Percentiles rank a stretch among this genome's conserved stretches.
Evolutionary conservation across 139 green algal species (phyloP).

Genomic region (Tetraselmis chui): DNA sequence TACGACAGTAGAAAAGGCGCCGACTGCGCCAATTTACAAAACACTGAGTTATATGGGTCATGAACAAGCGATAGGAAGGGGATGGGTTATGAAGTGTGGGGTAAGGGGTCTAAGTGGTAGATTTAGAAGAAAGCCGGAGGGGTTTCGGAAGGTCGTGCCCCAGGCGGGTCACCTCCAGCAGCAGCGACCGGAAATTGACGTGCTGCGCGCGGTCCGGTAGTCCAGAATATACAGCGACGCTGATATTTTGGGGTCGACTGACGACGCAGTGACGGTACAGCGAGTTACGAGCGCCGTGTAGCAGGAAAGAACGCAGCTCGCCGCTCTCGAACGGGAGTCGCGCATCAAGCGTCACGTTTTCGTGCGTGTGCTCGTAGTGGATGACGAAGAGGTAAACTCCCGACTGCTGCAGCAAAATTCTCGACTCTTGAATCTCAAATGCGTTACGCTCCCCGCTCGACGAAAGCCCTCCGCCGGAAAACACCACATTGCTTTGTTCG

Average conservation of each 20-base stretch:
- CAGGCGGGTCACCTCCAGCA: background rate
- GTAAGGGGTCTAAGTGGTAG: too few species aligned
- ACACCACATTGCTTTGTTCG: background rate
- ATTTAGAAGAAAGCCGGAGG: too few species aligned
- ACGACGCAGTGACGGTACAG: background rate
- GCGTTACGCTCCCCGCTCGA: background rate
- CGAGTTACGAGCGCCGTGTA: background rate
- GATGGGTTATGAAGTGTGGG: too few species aligned
- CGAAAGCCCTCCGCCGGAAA: background rate
- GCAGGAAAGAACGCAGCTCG: background rate
- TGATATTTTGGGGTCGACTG: background rate
- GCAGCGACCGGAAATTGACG: background rate
- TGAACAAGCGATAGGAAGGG: too few species aligned
- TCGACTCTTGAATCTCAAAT: background rate
- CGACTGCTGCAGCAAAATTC: background rate
- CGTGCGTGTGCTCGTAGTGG: background rate
- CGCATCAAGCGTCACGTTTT: background rate
- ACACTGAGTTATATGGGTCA: too few species aligned
- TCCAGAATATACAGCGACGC: background rate
- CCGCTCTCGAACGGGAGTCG: background rate
- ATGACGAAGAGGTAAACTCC: background rate
- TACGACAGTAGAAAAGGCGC: too few species aligned
- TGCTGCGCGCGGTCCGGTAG: background rate
- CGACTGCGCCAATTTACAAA: too few species aligned
- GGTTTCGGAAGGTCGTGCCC: background rate